Evolutionary conservation across 1,284 basidiomycete genomes (phyloP).

Genomic region (Bjerkandera adusta): DNA sequence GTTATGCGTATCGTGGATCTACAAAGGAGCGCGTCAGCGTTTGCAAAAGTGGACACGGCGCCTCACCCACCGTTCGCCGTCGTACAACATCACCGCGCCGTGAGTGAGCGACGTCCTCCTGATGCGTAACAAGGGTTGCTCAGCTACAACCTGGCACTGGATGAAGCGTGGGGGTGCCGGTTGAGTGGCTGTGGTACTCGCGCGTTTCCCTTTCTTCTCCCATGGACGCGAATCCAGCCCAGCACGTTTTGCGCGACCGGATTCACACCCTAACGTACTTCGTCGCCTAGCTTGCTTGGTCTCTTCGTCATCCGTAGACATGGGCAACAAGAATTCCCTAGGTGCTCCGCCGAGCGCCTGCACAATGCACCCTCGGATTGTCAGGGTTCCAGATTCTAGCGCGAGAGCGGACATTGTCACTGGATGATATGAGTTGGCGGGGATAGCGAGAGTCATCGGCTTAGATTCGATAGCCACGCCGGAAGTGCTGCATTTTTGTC

Average conservation of each 20-base stretch:
- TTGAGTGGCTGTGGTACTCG: constrained; percentile 30
- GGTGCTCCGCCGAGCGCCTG: constrained; percentile 73
- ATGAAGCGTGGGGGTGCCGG: constrained; percentile 46
- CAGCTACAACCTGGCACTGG: constrained; percentile 77
- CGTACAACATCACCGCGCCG: constrained; percentile 90
- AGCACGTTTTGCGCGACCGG: constrained; percentile 64
- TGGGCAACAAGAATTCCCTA: constrained; percentile 75
- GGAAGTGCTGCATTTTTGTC: constrained; percentile 59
- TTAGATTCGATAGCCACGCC: constrained; percentile 77
- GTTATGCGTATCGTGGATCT: constrained; percentile 83
- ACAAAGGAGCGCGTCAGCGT: constrained; percentile 15
- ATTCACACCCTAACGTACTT: constrained; percentile 60
- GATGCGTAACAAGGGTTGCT: constrained; percentile 85
- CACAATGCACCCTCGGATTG: constrained; percentile 76
- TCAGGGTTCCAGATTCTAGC: constrained; percentile 61
- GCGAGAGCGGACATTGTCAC: constrained; percentile 74
- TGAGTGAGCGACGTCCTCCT: constrained; percentile 86
- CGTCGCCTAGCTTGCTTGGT: constrained; percentile 55
- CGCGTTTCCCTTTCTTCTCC: constrained; percentile 44
- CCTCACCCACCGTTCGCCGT: constrained; percentile 79
- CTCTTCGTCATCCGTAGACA: constrained; percentile 73
- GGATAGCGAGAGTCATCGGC: constrained; percentile 58
- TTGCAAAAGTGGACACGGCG: background rate
- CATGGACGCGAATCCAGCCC: constrained; percentile 69
- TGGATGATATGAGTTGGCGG: constrained; percentile 73